Conservation (phyloP, 179 eudicot genomes). For the Actinidia arguta region DNA sequence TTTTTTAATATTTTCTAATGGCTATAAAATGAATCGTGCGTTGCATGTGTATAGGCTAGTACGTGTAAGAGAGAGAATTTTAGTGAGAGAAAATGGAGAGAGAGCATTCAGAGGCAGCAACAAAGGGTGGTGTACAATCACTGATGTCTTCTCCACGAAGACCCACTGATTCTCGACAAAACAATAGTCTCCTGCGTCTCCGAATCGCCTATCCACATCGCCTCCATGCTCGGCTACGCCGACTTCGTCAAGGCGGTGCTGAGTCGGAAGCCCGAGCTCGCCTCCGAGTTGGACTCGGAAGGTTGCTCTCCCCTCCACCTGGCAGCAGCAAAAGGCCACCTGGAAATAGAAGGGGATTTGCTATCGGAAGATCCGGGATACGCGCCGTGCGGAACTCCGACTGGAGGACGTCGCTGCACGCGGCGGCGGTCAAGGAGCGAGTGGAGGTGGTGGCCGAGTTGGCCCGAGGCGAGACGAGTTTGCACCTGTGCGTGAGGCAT, state of each 20-base stretch:
- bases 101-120: conserved; percentile 22
- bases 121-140: conserved; percentile 16
- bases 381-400: conserved; percentile 4
- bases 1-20: too few species aligned
- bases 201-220: conserved; percentile 20
- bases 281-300: conserved; percentile 25
- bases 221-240: conserved; percentile 23
- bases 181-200: conserved; percentile 19
- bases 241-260: conserved; percentile 16
- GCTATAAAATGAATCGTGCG: too few species aligned
- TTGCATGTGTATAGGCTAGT: too few species aligned
- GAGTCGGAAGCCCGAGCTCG: conserved; percentile 21
- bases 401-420: conserved; percentile 21
- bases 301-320: conserved; percentile 27
- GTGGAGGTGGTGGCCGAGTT: conserved; percentile 24
- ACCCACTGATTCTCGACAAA: conserved; percentile 15
- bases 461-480: conserved; percentile 21
- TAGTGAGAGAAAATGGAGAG: conserved; percentile 18
- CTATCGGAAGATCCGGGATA: conserved; percentile 2
- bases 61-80: neutral
- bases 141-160: conserved; percentile 15
- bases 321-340: conserved; percentile 22
- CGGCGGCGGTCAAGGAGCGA: conserved; percentile 21
- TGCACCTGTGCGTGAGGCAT: conserved; percentile 27
- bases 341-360: conserved; percentile 10